These are phyloP conservation scores for Acacia melanoxylon DNA, from an alignment of 306 rosid genomes.

Conservation along the genomic window DNA sequence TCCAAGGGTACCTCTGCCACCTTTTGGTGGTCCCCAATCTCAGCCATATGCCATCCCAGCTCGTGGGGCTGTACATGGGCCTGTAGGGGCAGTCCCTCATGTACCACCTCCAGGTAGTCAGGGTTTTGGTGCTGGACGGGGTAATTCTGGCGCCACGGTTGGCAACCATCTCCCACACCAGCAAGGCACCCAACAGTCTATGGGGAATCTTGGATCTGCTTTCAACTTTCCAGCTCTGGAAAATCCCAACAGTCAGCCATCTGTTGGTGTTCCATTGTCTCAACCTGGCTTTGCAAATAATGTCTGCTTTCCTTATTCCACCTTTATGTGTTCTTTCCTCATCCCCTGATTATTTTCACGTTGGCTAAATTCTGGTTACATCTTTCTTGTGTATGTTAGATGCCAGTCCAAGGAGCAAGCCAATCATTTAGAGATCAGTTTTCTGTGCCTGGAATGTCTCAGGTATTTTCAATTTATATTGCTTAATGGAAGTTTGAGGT, in stretches of 20 bases:
- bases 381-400: slow-evolving; percentile 46
- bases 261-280: slow-evolving; percentile 92
- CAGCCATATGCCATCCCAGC: slow-evolving; percentile 99
- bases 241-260: slow-evolving; percentile 94
- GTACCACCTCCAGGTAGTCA: slow-evolving; percentile 91
- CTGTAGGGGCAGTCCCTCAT: slow-evolving; percentile 99
- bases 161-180: slow-evolving; percentile 91
- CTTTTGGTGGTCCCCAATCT: slow-evolving; percentile 87
- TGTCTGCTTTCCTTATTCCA: slow-evolving; percentile 38
- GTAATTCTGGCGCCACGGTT: slow-evolving; percentile 77
- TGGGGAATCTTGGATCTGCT: slow-evolving; percentile 77
- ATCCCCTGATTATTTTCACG: not conserved
- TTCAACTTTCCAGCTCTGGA: slow-evolving; percentile 83
- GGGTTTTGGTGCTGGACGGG: slow-evolving; percentile 94
- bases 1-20: slow-evolving; percentile 81
- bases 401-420: slow-evolving; percentile 81
- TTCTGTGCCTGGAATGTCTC: slow-evolving; percentile 92
- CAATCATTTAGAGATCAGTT: slow-evolving; percentile 92
- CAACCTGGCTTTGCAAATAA: slow-evolving; percentile 97
- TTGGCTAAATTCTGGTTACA: slow-evolving; percentile 29
- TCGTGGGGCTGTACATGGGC: slow-evolving; percentile 97
- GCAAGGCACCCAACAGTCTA: slow-evolving; percentile 79
- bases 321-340: slow-evolving; percentile 12
- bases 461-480: slow-evolving; percentile 49
- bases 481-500: not conserved